phyloP scores from a whole-genome alignment of 2,329 filamentous ascomycete genomes.

The Colletotrichum falcatum region DNA sequence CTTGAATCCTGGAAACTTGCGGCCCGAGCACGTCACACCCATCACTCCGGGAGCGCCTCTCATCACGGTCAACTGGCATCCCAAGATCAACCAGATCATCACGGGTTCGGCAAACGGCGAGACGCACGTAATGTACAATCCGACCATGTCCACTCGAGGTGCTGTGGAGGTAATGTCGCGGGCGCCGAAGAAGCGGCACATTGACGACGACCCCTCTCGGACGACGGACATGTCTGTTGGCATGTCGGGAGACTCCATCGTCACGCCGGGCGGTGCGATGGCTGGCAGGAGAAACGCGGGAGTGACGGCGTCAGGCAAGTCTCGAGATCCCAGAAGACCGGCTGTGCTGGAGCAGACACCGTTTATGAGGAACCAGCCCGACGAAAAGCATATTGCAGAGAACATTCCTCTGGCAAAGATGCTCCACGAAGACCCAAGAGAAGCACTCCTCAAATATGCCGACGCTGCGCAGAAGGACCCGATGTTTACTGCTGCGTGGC shows the following conservation, averaged over 20 bases:
- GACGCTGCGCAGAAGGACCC: conserved; percentile 93
- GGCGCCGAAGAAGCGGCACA: conserved; percentile 92
- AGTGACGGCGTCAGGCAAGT: conserved; percentile 81
- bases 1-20: conserved; percentile 90
- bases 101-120: conserved; percentile 93
- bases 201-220: conserved; percentile 90
- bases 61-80: conserved; percentile 90
- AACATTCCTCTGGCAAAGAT: conserved; percentile 91
- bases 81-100: conserved; percentile 94
- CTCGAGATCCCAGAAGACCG: conserved; percentile 84
- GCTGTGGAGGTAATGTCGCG: conserved; percentile 92
- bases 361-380: conserved; percentile 89
- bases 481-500: conserved; percentile 94
- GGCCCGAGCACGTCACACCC: conserved; percentile 84
- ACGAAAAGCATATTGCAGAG: conserved; percentile 88
- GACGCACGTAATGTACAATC: conserved; percentile 91
- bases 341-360: conserved; percentile 87
- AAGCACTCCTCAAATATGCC: conserved; percentile 94
- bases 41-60: conserved; percentile 88
- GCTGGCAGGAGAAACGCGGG: conserved; percentile 69
- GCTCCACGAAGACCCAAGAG: conserved; percentile 95
- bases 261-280: conserved; percentile 74
- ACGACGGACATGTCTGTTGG: conserved; percentile 87
- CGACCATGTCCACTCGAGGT: conserved; percentile 82
- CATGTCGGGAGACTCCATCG: conserved; percentile 84